Evolutionary conservation across 2,329 filamentous ascomycete species (phyloP).

Genomic region (Pseudodiploospora longispora): DNA sequence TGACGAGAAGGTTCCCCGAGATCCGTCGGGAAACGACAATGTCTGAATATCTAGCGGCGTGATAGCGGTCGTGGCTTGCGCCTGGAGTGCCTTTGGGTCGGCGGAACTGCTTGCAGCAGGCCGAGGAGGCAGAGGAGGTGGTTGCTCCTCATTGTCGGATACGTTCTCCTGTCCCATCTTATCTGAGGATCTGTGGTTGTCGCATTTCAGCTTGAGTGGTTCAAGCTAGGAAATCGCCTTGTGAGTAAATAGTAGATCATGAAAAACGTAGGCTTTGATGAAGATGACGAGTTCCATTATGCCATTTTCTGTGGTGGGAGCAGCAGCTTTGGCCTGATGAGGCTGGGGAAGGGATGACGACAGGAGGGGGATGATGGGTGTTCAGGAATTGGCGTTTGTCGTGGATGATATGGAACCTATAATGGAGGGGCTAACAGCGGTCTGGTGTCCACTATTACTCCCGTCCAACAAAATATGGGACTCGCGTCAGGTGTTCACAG

Average conservation of each 20-base stretch:
- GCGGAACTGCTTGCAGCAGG: conserved; percentile 28
- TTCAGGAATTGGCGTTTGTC: too few species aligned
- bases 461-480: too few species aligned
- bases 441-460: too few species aligned
- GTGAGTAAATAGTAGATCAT: not conserved
- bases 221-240: not conserved
- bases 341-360: not conserved
- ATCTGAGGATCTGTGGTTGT: conserved; percentile 10
- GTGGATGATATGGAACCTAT: too few species aligned
- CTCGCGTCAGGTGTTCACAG: too few species aligned
- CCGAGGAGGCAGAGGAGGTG: conserved; percentile 49
- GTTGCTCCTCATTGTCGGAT: conserved; percentile 33
- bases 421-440: too few species aligned
- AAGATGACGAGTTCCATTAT: conserved; percentile 2
- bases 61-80: conserved; percentile 75
- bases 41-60: conserved; percentile 76
- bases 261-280: too few species aligned
- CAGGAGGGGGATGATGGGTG: not conserved
- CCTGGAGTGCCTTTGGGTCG: conserved; percentile 37
- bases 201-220: conserved; percentile 19
- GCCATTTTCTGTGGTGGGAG: conserved; percentile 4
- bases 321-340: conserved; percentile 2
- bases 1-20: conserved; percentile 53
- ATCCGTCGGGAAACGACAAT: conserved; percentile 62
- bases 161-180: conserved; percentile 22